Conservation (phyloP, 306 rosid genomes). For the Rosa chinensis region DNA sequence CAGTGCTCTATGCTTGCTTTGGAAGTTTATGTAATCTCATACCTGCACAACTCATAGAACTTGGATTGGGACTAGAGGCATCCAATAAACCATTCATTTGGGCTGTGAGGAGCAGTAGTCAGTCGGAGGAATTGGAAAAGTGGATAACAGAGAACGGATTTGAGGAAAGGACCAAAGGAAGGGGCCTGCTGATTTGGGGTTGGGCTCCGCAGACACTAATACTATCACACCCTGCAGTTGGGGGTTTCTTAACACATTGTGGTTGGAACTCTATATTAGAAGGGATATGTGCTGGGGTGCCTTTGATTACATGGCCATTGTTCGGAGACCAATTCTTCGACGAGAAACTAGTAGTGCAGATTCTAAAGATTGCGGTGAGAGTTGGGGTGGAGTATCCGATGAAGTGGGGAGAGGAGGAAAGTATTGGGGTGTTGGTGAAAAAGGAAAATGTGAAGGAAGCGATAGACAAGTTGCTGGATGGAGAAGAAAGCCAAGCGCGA, state of each 20-base stretch:
- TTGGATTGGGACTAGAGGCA: constrained; percentile 39
- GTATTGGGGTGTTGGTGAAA: constrained; percentile 38
- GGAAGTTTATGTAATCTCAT: constrained; percentile 34
- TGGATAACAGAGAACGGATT: constrained; percentile 48
- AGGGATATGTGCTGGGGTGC: constrained; percentile 52
- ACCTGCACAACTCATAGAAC: constrained; percentile 27
- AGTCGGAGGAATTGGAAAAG: constrained; percentile 30
- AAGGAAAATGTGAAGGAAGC: constrained; percentile 40
- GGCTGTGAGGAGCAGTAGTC: constrained; percentile 10
- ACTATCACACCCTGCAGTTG: constrained; percentile 47
- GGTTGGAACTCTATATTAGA: constrained; percentile 65
- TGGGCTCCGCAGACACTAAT: constrained; percentile 64
- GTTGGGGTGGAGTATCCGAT: constrained; percentile 44
- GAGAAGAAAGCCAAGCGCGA: constrained; percentile 36
- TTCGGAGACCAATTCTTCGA: constrained; percentile 57
- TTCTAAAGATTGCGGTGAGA: constrained; percentile 42
- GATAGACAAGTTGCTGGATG: constrained; percentile 36
- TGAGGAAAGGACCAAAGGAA: constrained; percentile 37
- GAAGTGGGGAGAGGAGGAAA: constrained; percentile 49
- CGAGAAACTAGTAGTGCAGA: constrained; percentile 43
- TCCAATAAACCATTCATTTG: constrained; percentile 40
- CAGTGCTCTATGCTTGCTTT: constrained; percentile 55
- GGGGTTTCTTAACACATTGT: constrained; percentile 57
- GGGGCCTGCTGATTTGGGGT: constrained; percentile 43
- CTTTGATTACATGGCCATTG: constrained; percentile 62